Evolutionary conservation across 2,329 filamentous ascomycete species (phyloP).

Genomic region (Apiospora sp.): DNA sequence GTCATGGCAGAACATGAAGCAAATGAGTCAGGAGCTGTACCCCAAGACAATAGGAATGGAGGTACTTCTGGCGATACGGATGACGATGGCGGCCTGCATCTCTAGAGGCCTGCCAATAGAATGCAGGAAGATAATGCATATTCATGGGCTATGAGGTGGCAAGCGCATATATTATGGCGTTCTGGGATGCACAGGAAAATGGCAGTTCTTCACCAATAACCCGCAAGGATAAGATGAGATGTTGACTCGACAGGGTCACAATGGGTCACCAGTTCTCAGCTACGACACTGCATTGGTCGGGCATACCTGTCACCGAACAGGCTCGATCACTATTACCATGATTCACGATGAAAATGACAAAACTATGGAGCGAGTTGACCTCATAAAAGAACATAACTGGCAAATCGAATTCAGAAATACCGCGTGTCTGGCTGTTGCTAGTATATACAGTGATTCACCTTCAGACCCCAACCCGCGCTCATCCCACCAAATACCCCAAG

Average conservation of each 20-base stretch:
- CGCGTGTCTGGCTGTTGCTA: not conserved
- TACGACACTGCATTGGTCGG: not conserved
- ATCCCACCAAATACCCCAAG: not conserved
- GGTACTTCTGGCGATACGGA: not conserved
- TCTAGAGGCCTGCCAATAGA: not conserved
- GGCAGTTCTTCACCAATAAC: not conserved
- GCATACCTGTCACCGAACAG: not conserved
- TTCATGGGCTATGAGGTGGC: not conserved
- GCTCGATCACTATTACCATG: not conserved
- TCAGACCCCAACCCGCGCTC: not conserved
- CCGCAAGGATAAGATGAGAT: not conserved
- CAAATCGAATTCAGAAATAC: not conserved
- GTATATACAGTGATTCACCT: not conserved
- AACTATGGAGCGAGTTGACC: not conserved
- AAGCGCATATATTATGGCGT: conserved; percentile 1
- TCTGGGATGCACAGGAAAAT: not conserved
- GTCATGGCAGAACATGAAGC: conserved; percentile 1
- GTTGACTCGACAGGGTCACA: not conserved
- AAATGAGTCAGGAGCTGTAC: not conserved
- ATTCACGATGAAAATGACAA: not conserved
- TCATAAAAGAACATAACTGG: not conserved
- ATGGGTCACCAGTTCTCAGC: too few species aligned
- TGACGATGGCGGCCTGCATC: not conserved
- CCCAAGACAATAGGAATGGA: not conserved
- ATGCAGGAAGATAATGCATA: not conserved